Conservation (phyloP, 1,284 basidiomycete genomes). For the Golubevia sp. region DNA sequence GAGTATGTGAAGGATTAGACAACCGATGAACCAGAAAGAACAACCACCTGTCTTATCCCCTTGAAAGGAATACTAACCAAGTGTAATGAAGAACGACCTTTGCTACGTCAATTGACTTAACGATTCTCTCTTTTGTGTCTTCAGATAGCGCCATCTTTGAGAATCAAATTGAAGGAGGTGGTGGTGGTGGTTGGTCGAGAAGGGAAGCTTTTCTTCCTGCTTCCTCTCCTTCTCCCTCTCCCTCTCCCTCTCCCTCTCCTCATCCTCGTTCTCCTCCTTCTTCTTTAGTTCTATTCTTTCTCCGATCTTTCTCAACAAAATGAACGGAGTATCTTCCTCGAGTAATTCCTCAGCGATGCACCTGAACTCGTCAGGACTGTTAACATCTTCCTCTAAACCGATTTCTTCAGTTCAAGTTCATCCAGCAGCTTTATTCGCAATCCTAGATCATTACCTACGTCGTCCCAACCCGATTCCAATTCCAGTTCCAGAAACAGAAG, state of each 20-base stretch:
- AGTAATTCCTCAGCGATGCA: not conserved
- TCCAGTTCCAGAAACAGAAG: conserved; percentile 2
- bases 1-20: not conserved
- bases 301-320: conserved; percentile 3
- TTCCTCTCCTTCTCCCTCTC: conserved; percentile 27
- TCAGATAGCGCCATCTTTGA: not conserved
- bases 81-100: not conserved
- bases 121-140: not conserved
- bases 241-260: too few species aligned
- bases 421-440: conserved; percentile 58
- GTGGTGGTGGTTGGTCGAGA: conserved; percentile 7
- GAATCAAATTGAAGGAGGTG: too few species aligned
- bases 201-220: conserved; percentile 3
- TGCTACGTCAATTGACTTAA: not conserved
- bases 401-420: conserved; percentile 54
- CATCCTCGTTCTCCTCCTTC: conserved; percentile 34
- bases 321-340: not conserved
- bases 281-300: conserved; percentile 27
- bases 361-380: not conserved
- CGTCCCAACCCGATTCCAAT: conserved; percentile 19
- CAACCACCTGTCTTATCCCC: too few species aligned
- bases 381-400: conserved; percentile 16
- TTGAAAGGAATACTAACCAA: not conserved
- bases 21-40: not conserved
- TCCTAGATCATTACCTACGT: conserved; percentile 60